Evolutionary conservation across 2,329 filamentous ascomycete species (phyloP).

Genomic region (Penicillium sp.): DNA sequence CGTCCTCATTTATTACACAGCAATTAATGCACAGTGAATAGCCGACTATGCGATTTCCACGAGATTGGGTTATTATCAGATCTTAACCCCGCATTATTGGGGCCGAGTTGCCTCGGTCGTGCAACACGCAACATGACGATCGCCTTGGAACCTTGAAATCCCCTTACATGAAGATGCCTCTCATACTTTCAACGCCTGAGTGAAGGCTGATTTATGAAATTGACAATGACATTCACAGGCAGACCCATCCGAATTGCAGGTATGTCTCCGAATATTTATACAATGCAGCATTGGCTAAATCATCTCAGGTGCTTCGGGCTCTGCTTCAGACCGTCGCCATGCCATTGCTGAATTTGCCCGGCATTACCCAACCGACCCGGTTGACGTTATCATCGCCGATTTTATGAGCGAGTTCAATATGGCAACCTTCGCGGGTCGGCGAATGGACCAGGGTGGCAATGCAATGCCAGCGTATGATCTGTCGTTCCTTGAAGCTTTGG

Average conservation of each 20-base stretch:
- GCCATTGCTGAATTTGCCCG: slow-evolving; percentile 45
- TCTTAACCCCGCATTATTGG: slow-evolving; percentile 15
- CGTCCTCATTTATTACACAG: too few relatives aligned
- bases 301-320: slow-evolving; percentile 43
- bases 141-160: neutral
- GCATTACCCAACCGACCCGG: slow-evolving; percentile 40
- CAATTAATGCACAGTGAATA: neutral
- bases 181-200: neutral
- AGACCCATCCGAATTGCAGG: slow-evolving; percentile 26
- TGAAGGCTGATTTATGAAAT: neutral
- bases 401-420: slow-evolving; percentile 56
- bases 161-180: neutral
- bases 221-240: slow-evolving; percentile 17
- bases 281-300: neutral
- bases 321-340: slow-evolving; percentile 47
- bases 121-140: slow-evolving; percentile 1
- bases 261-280: neutral
- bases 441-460: slow-evolving; percentile 33
- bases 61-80: neutral
- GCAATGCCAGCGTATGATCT: slow-evolving; percentile 49
- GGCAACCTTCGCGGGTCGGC: slow-evolving; percentile 42
- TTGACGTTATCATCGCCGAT: slow-evolving; percentile 50
- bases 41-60: neutral
- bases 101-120: slow-evolving; percentile 18
- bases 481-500: slow-evolving; percentile 52